These are phyloP conservation scores for Bolboschoenus planiculmis DNA, from an alignment of 176 grass and related monocot species.

Conservation along the genomic window DNA sequence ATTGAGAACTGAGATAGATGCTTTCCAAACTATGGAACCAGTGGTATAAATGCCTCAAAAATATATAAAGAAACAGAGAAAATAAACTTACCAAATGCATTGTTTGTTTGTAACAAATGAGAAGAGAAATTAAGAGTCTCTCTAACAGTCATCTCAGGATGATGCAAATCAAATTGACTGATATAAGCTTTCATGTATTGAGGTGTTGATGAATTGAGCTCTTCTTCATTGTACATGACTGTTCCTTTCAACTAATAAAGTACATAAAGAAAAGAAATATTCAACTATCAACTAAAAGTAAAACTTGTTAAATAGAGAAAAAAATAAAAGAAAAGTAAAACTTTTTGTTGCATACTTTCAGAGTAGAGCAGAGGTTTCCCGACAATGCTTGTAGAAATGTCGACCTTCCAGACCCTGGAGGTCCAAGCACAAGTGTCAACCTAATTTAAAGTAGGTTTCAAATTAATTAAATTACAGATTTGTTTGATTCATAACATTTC, in stretches of 20 bases:
- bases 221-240: conserved; percentile 62
- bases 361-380: conserved; percentile 49
- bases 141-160: conserved; percentile 87
- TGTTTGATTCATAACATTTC: background rate
- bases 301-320: background rate
- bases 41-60: background rate
- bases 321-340: background rate
- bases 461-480: conserved; percentile 15
- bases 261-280: conserved; percentile 6
- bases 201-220: conserved; percentile 43
- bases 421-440: conserved; percentile 95
- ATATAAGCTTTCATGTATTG: conserved; percentile 62
- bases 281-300: conserved; percentile 17
- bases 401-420: conserved; percentile 84
- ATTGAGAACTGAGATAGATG: background rate
- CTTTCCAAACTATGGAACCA: background rate
- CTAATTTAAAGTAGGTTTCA: conserved; percentile 31
- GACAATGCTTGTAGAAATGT: conserved; percentile 74
- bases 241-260: conserved; percentile 43
- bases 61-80: background rate
- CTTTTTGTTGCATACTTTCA: conserved; percentile 43
- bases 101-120: conserved; percentile 54
- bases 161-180: conserved; percentile 88
- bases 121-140: conserved; percentile 74
- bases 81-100: conserved; percentile 60